A percentile compares a stretch with the other conserved stretches of the same genome.
phyloP scores from a whole-genome alignment of 768 basidiomycete species.

The Trametopsis cervina region DNA sequence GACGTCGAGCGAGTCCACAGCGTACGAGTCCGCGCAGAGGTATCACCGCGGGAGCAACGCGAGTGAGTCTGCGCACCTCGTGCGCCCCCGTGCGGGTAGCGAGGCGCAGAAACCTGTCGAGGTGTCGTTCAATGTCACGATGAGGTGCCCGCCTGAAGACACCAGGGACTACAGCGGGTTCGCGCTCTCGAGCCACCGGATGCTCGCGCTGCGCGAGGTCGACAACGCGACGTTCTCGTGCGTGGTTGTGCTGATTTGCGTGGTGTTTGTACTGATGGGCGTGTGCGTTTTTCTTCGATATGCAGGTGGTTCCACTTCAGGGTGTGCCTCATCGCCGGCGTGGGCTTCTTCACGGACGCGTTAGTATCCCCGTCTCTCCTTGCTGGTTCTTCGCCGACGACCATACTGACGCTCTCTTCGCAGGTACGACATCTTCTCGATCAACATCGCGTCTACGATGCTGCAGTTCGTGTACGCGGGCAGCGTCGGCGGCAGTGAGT shows the following conservation, averaged over 20 bases:
- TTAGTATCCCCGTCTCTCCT: conserved; percentile 4
- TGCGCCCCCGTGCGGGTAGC: no score
- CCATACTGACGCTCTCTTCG: background rate
- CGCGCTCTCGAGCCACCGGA: no score
- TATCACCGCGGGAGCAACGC: no score
- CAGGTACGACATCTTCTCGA: conserved; percentile 84
- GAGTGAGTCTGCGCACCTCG: no score
- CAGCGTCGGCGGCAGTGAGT: no score
- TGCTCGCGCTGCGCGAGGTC: conserved; percentile 41
- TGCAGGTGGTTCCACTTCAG: conserved; percentile 81
- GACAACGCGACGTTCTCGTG: conserved; percentile 43
- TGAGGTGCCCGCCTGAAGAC: no score
- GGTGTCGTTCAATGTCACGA: no score
- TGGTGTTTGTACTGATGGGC: background rate
- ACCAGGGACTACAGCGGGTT: no score
- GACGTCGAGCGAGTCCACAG: no score
- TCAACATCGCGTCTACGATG: conserved; percentile 81
- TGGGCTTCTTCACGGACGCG: conserved; percentile 80
- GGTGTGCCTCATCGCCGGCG: conserved; percentile 49
- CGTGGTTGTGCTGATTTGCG: conserved; percentile 11
- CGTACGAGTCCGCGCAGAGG: no score
- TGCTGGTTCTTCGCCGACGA: background rate
- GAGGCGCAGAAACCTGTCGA: no score
- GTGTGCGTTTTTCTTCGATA: background rate
- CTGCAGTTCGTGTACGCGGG: conserved; percentile 84